Conservation (phyloP, 768 basidiomycete genomes). For the Tricholoma saponaceum region DNA sequence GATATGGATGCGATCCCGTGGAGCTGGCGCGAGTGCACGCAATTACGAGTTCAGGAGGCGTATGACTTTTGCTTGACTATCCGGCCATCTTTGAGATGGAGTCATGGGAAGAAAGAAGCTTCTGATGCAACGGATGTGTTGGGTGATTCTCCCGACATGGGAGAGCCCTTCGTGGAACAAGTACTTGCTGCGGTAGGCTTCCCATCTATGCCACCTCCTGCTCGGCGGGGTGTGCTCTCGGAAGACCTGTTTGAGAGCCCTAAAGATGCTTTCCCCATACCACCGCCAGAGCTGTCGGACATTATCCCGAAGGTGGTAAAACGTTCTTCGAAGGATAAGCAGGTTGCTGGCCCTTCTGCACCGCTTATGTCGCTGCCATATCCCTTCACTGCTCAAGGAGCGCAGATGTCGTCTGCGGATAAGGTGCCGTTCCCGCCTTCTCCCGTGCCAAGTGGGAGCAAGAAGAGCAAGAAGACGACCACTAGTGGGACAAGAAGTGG, state of each 20-base stretch:
- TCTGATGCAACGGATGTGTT: constrained; percentile 25
- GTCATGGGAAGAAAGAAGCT: constrained; percentile 21
- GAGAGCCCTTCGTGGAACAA: constrained; percentile 50
- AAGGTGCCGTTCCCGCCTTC: constrained; percentile 75
- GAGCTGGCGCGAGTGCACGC: constrained; percentile 74
- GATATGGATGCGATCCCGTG: constrained; percentile 62
- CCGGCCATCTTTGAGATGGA: constrained; percentile 29
- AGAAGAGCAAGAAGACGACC: constrained; percentile 22
- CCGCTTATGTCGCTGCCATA: constrained; percentile 59
- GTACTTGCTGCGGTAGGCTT: constrained; percentile 56
- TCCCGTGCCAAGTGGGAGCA: constrained; percentile 35
- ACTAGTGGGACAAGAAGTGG: constrained; percentile 17
- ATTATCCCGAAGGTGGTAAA: constrained; percentile 46
- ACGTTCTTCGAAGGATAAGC: constrained; percentile 44
- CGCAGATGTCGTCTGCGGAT: constrained; percentile 59
- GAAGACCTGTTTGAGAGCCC: constrained; percentile 65
- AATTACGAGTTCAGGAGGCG: constrained; percentile 68
- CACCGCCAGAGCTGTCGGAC: constrained; percentile 17
- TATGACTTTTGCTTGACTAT: constrained; percentile 71
- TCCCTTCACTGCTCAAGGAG: constrained; percentile 62
- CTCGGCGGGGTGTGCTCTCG: constrained; percentile 54
- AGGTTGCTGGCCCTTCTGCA: constrained; percentile 27
- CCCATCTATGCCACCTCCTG: constrained; percentile 46
- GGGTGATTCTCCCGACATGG: constrained; percentile 21
- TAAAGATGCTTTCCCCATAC: constrained; percentile 18